Base-by-base conservation (phyloP, 192 early-diverging fungal species). In the Entomortierella beljakovae region DNA sequence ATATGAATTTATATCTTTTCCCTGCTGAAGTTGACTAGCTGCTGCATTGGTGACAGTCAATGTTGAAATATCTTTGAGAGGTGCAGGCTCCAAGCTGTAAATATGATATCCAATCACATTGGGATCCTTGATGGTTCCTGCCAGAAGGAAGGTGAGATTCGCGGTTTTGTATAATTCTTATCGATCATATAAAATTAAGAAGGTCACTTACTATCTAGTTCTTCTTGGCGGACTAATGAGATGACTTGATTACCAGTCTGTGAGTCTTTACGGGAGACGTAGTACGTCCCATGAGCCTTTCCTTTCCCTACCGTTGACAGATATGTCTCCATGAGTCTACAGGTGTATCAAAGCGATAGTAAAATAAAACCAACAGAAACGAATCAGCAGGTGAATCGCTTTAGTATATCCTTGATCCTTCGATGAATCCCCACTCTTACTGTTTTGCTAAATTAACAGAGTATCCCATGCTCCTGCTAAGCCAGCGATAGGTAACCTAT, bases 401-500 rank as follows among this genome's bases (percentile, higher is more conserved):
- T 52, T 65, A 1, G 10, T 13, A 2, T 1, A 25, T 26, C 3
- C 11, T 38, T 43, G n/a, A n/a, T n/a, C n/a, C n/a, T n/a, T n/a
- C n/a, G n/a, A n/a, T n/a, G n/a, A n/a, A n/a, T n/a, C n/a, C n/a
- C n/a, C n/a, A n/a, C 4, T 3, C 62, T 50, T 70, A 79, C 75
- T 60, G 46, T 28, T 79, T 79, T 5, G 75, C 61, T 57, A 50
- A 57, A 29, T 79, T 79, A 68, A 79, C 75, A 70, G 75, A 79
- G 49, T 61, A 64, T 28, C 75, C 75, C 67, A 79, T 61, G 50
- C 75, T 79, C 31, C 75, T 68, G 51, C 75, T 79, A 25, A 79
- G 31, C 75, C 75, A 79, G 6, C 68, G 67, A 37, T 79, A 79
- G 9, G 75, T 79, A 51, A 79, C 62, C 75, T 79, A 64, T 28